Percentiles rank a stretch among this genome's conserved stretches.
phyloP scores from a whole-genome alignment of 495 filamentous ascomycete genomes.

The Lasiosphaeris hirsuta region DNA sequence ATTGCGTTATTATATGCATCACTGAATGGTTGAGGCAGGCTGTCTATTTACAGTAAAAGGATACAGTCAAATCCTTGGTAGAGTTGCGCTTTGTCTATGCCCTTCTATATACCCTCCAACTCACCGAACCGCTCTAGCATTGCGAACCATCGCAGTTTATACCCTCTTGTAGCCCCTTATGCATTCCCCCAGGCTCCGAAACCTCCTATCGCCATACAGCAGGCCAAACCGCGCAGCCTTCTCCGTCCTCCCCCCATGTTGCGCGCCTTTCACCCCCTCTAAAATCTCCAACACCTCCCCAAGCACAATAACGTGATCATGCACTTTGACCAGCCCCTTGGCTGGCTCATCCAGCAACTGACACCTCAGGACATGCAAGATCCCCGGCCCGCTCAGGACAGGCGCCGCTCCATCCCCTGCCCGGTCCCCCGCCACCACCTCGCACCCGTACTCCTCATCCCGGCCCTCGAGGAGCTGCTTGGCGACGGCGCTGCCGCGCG shows the following conservation, averaged over 20 bases:
- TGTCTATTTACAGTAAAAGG: neutral
- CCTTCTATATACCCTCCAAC: neutral
- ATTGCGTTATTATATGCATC: neutral
- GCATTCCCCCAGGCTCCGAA: slow-evolving; percentile 37
- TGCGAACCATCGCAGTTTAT: neutral
- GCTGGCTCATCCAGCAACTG: slow-evolving; percentile 27
- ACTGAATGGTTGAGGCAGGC: neutral
- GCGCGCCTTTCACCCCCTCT: slow-evolving; percentile 18
- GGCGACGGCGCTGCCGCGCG: slow-evolving; percentile 32
- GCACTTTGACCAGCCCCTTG: slow-evolving; percentile 40
- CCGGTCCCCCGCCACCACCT: slow-evolving; percentile 8
- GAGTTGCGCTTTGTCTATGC: slow-evolving; percentile 1
- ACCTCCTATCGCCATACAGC: slow-evolving; percentile 42
- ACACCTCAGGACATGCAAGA: slow-evolving; percentile 44
- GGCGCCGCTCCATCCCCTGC: slow-evolving; percentile 16
- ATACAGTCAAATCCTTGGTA: neutral
- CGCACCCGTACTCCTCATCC: slow-evolving; percentile 21
- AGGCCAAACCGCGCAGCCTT: slow-evolving; percentile 31
- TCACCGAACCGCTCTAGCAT: too few relatives aligned
- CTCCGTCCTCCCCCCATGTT: neutral
- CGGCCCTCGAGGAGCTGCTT: slow-evolving; percentile 30
- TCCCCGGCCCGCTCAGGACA: slow-evolving; percentile 34
- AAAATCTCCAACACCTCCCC: slow-evolving; percentile 49
- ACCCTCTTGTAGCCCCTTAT: slow-evolving; percentile 8
- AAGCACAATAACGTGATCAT: slow-evolving; percentile 54